These are phyloP conservation scores for Crucibulum laeve DNA, from an alignment of 768 basidiomycete genomes.

Conservation along the genomic window DNA sequence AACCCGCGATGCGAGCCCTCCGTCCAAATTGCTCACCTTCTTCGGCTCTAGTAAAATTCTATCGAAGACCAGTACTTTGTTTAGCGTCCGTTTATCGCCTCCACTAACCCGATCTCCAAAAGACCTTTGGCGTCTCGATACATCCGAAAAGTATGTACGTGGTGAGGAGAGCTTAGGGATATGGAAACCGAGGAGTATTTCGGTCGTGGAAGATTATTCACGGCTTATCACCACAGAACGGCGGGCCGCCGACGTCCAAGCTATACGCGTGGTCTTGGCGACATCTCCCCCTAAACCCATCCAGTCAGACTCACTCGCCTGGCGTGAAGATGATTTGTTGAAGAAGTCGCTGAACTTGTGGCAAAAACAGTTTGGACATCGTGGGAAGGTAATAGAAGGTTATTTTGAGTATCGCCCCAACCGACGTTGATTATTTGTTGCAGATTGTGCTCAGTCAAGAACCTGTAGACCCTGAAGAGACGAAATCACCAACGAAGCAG, in stretches of 20 bases:
- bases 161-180: constrained; percentile 81
- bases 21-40: constrained; percentile 71
- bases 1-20: constrained; percentile 79
- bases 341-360: constrained; percentile 71
- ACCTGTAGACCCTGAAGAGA: constrained; percentile 52
- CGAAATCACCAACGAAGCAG: constrained; percentile 24
- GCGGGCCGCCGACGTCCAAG: constrained; percentile 86
- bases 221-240: constrained; percentile 68
- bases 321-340: constrained; percentile 66
- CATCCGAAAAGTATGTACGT: constrained; percentile 89
- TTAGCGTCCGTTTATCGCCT: constrained; percentile 76
- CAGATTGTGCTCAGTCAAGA: constrained; percentile 81
- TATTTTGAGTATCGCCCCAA: constrained; percentile 4
- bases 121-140: constrained; percentile 94
- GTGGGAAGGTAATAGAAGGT: constrained; percentile 55
- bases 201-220: constrained; percentile 83
- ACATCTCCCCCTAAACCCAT: constrained; percentile 45
- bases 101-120: constrained; percentile 81
- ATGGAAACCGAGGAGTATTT: constrained; percentile 88
- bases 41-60: constrained; percentile 76
- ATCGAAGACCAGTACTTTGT: constrained; percentile 78
- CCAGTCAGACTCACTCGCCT: constrained; percentile 50
- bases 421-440: constrained; percentile 12
- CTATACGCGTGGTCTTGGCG: constrained; percentile 73
- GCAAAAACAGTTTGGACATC: constrained; percentile 78